Evolutionary conservation across 768 basidiomycete species (phyloP).

Genomic region (Pholiota molesta): DNA sequence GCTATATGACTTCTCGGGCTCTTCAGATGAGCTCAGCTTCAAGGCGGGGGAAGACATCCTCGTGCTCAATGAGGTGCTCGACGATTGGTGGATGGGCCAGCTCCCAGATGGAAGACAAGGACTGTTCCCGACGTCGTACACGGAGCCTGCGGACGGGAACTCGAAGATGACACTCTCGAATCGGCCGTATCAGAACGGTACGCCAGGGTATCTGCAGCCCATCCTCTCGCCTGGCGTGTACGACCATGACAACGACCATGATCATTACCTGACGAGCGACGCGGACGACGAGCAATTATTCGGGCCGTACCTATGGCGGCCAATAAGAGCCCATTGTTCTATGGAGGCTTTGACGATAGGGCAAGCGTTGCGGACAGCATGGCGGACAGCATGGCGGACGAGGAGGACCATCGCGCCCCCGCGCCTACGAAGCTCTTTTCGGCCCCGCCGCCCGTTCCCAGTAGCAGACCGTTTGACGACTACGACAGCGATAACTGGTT

Average conservation of each 20-base stretch:
- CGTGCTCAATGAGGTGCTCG: conserved; percentile 79
- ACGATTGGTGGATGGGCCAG: conserved; percentile 93
- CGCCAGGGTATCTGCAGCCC: background rate
- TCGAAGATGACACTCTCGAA: conserved; percentile 12
- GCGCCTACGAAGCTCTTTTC: background rate
- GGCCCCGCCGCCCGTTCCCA: too few relatives aligned
- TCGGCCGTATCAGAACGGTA: conserved; percentile 3
- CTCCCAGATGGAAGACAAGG: conserved; percentile 64
- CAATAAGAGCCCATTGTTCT: conserved; percentile 45
- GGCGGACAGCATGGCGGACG: conserved; percentile 23
- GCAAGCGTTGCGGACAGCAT: conserved; percentile 46
- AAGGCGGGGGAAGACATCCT: conserved; percentile 73
- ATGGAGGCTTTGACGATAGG: conserved; percentile 42
- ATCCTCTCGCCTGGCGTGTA: background rate
- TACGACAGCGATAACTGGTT: conserved; percentile 39
- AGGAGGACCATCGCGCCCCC: conserved; percentile 19
- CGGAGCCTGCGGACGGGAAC: conserved; percentile 42
- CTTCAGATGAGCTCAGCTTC: conserved; percentile 80
- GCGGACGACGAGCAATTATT: conserved; percentile 54
- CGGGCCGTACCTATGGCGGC: conserved; percentile 45
- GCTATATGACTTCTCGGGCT: conserved; percentile 73
- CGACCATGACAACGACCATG: conserved; percentile 23
- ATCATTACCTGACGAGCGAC: conserved; percentile 35
- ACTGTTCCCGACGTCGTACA: conserved; percentile 81
- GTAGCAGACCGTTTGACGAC: background rate